Evolutionary conservation across 805 yeast species (phyloP).

Genomic region (Ogataea zsoltii): DNA sequence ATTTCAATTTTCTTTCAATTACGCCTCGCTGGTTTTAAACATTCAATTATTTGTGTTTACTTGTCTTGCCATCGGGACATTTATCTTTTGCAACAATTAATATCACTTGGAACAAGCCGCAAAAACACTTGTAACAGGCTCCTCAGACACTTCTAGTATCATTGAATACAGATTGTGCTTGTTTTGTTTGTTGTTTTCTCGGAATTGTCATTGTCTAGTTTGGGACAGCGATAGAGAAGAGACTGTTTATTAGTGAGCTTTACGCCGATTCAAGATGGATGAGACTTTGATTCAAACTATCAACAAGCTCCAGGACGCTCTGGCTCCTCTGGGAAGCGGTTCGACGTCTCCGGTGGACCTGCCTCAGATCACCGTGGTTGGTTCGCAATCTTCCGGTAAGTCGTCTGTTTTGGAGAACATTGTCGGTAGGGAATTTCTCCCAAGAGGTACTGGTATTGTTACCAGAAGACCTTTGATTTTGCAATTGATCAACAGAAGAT

Average conservation of each 20-base stretch:
- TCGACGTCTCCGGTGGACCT: slow-evolving; percentile 86
- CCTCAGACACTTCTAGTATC: too few relatives aligned
- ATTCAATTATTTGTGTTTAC: slow-evolving; percentile 1
- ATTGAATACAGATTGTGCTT: not conserved
- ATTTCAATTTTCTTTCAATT: not conserved
- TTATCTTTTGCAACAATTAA: too few relatives aligned
- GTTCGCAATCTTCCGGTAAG: slow-evolving; percentile 88
- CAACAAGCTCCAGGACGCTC: slow-evolving; percentile 92
- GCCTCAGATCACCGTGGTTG: slow-evolving; percentile 94
- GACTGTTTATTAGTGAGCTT: not conserved
- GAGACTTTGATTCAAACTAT: slow-evolving; percentile 79
- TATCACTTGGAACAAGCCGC: too few relatives aligned
- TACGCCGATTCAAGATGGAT: slow-evolving; percentile 51
- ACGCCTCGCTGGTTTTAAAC: slow-evolving; percentile 7
- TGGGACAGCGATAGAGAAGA: not conserved
- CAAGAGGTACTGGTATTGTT: slow-evolving; percentile 91
- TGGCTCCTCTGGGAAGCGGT: slow-evolving; percentile 93
- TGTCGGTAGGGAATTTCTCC: slow-evolving; percentile 88
- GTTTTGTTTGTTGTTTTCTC: not conserved
- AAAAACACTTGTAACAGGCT: too few relatives aligned
- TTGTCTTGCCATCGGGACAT: not conserved
- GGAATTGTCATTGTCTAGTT: not conserved
- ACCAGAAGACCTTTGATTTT: slow-evolving; percentile 85
- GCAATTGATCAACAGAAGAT: slow-evolving; percentile 73
- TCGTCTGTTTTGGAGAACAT: slow-evolving; percentile 88